Percentiles rank a stretch among this genome's conserved stretches.
These are phyloP conservation scores for Schizochytrium sp. DNA, from an alignment of 108 stramenopile species.

Conservation along the genomic window DNA sequence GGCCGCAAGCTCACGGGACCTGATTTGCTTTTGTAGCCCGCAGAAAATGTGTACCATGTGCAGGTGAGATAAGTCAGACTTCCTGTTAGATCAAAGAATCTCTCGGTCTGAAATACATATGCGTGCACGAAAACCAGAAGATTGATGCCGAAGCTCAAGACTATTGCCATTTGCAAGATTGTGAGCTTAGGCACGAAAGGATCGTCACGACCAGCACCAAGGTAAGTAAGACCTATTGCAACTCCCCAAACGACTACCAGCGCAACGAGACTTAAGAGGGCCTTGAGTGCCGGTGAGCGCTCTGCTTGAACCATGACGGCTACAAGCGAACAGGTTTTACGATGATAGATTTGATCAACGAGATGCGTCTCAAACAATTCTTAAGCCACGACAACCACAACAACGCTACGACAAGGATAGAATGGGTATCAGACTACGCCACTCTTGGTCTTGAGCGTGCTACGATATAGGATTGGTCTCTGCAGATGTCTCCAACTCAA, in stretches of 20 bases:
- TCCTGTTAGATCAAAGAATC: slow-evolving; percentile 60
- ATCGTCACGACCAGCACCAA: slow-evolving; percentile 15
- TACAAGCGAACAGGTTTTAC: too few relatives aligned
- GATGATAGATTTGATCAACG: too few relatives aligned
- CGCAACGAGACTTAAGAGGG: neutral
- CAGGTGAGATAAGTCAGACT: slow-evolving; percentile 17
- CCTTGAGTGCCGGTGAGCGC: neutral
- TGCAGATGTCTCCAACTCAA: too few relatives aligned
- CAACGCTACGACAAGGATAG: too few relatives aligned
- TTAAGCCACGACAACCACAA: too few relatives aligned
- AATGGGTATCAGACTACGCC: too few relatives aligned
- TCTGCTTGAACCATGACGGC: neutral
- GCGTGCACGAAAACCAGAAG: slow-evolving; percentile 15
- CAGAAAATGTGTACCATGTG: neutral
- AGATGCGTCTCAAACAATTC: too few relatives aligned
- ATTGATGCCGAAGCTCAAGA: slow-evolving; percentile 32
- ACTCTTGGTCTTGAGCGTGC: too few relatives aligned
- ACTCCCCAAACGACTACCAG: slow-evolving; percentile 38
- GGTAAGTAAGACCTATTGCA: slow-evolving; percentile 7
- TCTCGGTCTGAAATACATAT: slow-evolving; percentile 51
- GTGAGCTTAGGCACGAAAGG: slow-evolving; percentile 31
- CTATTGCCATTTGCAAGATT: slow-evolving; percentile 2
- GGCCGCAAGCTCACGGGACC: neutral
- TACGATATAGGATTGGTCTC: too few relatives aligned
- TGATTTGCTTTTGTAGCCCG: neutral